Conservation (phyloP, 805 yeast genomes). For the Zygotorulaspora florentina region DNA sequence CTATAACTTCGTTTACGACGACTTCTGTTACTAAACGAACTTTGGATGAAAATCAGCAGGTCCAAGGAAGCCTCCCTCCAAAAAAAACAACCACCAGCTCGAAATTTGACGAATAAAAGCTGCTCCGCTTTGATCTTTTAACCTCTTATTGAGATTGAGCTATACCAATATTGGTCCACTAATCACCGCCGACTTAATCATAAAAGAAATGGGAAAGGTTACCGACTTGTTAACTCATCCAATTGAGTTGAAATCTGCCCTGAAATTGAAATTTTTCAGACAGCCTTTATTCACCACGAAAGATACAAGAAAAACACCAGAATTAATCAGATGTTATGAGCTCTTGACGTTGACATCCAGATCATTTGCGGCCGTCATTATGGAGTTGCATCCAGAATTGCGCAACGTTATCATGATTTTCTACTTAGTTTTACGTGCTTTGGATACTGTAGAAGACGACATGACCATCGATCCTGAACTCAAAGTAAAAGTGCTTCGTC, state of each 20-base stretch:
- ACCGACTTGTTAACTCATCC: slow-evolving; percentile 65
- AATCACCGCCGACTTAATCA: background rate
- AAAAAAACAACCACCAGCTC: too few relatives aligned
- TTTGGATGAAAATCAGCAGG: too few relatives aligned
- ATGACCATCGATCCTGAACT: slow-evolving; percentile 71
- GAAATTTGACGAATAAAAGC: too few relatives aligned
- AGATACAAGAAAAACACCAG: slow-evolving; percentile 38
- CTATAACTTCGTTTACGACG: too few relatives aligned
- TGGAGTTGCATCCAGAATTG: slow-evolving; percentile 85
- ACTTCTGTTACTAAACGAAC: too few relatives aligned
- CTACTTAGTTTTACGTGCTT: slow-evolving; percentile 80
- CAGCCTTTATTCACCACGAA: slow-evolving; percentile 49
- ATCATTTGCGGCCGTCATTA: slow-evolving; percentile 90
- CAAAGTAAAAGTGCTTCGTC: slow-evolving; percentile 71
- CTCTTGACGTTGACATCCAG: slow-evolving; percentile 71
- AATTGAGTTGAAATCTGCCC: slow-evolving; percentile 59
- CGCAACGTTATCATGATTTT: slow-evolving; percentile 78
- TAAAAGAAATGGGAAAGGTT: slow-evolving; percentile 51
- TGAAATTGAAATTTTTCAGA: slow-evolving; percentile 58
- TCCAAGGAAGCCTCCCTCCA: too few relatives aligned
- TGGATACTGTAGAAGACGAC: slow-evolving; percentile 96
- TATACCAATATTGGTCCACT: too few relatives aligned
- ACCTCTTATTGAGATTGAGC: too few relatives aligned
- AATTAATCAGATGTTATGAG: slow-evolving; percentile 60
- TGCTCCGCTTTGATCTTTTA: too few relatives aligned